Evolutionary conservation across 164 flowering plant genomes (phyloP), one percentile per base, ranked within the genome.

Genomic region (Brasenia schreberi): DNA sequence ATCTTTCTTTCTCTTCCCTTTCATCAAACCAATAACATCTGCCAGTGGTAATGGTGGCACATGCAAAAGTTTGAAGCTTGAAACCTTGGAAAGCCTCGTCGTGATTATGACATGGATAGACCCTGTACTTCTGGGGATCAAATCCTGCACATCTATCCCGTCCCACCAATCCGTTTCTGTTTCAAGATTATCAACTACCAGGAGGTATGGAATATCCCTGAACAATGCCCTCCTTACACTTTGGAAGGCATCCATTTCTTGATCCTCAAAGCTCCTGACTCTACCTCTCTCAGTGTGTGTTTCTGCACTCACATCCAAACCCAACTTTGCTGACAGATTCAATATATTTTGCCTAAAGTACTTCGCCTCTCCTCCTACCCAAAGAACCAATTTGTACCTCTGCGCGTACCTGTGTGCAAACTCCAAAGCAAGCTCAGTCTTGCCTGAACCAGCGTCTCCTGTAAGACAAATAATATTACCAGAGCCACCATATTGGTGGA

Each of bases 161-260:
- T 91, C 97, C 93, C 96, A 87, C 96, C 96, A 89, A 67, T 92
- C 97, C 65, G 72, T 84, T 73, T 87, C 94, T 2, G 85, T 78
- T 73, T 89, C 94, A 56, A 89, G 92, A 74, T 89, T 86, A 67
- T 92, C 97, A 17, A 92, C 86, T 43, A 92, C 83, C 44, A 92
- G 66, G 66, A 92, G 70, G 66, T 89, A 92, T 5, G 97, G 96
- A 79, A 82, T 78, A 75, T 92, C 97, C 11, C 94, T 60, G 68
- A 89, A 92, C 23, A 92, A 64, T 81, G 89, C 97, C 67, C 89
- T 78, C 78, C 85, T 92, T 5, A 92, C 88, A 67, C 92, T 81
- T 73, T 87, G 89, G 73, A 92, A 86, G 7, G 94, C 97, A 70
- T 92, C 96, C 4, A 74, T 70, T 78, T 92, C 96, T 67, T 92